Percentiles rank a stretch among this genome's conserved stretches.
Conservation (phyloP, 352 stramenopile species). For the Phytophthora sojae region DNA sequence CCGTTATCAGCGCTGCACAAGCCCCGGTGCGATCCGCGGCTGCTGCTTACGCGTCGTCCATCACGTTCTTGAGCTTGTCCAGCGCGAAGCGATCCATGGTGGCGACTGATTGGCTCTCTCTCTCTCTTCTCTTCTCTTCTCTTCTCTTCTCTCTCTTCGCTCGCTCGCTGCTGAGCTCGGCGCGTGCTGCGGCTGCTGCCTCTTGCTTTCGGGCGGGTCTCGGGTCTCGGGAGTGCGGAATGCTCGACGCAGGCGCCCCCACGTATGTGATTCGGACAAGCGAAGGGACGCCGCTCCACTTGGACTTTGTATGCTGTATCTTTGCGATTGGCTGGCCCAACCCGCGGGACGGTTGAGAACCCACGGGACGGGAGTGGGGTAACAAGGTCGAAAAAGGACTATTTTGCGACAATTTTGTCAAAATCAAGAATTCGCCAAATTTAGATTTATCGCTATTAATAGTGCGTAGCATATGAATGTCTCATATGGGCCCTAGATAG, state of each 20-base stretch:
- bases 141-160: background rate
- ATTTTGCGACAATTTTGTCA: too few species aligned
- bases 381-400: too few species aligned
- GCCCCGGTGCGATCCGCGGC: background rate
- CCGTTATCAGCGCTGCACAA: background rate
- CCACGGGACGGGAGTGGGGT: background rate
- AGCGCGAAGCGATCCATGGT: constrained; percentile 87
- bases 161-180: background rate
- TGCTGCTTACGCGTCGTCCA: constrained; percentile 85
- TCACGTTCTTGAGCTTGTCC: constrained; percentile 88
- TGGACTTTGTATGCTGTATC: constrained; percentile 36
- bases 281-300: constrained; percentile 27
- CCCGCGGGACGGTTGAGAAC: background rate
- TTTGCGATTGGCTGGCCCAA: constrained; percentile 11
- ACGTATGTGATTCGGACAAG: constrained; percentile 33
- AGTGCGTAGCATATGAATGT: too few species aligned
- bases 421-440: too few species aligned
- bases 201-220: constrained; percentile 4
- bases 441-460: too few species aligned
- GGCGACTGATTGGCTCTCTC: constrained; percentile 5
- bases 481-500: too few species aligned
- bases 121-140: background rate
- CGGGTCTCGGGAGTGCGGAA: constrained; percentile 14
- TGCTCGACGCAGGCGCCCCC: constrained; percentile 3
- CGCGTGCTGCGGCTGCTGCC: background rate